Percentiles rank a stretch among this genome's conserved stretches.
Conservation (phyloP, 1,284 basidiomycete species). For the Trichosporon ovoides region DNA sequence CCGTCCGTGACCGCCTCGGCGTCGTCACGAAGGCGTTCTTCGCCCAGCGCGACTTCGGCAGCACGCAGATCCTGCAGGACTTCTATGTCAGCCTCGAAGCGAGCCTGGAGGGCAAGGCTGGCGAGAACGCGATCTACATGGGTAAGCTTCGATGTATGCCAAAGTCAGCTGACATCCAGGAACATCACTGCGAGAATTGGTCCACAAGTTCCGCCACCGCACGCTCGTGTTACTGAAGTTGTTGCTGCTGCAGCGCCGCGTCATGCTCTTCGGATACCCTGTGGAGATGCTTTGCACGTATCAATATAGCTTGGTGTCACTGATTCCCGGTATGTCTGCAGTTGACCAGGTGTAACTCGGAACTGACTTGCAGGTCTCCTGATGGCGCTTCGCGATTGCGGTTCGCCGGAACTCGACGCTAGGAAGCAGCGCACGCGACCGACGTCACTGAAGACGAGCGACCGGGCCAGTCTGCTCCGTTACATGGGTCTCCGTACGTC, state of each 20-base stretch:
- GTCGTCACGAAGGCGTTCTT: conserved; percentile 90
- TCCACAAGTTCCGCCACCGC: conserved; percentile 89
- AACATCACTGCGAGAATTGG: conserved; percentile 83
- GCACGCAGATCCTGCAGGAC: conserved; percentile 74
- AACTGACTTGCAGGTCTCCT: conserved; percentile 58
- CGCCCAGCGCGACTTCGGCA: conserved; percentile 79
- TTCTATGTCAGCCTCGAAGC: conserved; percentile 69
- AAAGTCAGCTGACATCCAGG: conserved; percentile 53
- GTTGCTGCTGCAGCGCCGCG: conserved; percentile 83
- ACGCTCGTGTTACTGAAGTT: conserved; percentile 90
- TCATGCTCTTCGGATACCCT: conserved; percentile 95
- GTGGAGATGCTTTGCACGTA: conserved; percentile 95
- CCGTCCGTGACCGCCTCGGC: conserved; percentile 72
- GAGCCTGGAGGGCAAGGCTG: conserved; percentile 38
- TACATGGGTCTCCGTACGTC: conserved; percentile 88
- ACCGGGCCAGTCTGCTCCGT: conserved; percentile 81
- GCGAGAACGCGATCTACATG: conserved; percentile 47
- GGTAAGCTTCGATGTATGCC: conserved; percentile 22
- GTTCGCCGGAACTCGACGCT: conserved; percentile 75
- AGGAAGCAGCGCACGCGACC: conserved; percentile 58
- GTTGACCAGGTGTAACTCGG: no score
- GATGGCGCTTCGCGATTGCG: conserved; percentile 82
- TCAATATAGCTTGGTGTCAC: conserved; percentile 88
- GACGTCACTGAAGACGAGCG: conserved; percentile 78
- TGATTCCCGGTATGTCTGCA: conserved; percentile 67